Percentiles rank a stretch among this genome's conserved stretches.
Evolutionary conservation across 1,284 basidiomycete genomes (phyloP).

Genomic region (Microbotryomycetes sp.): DNA sequence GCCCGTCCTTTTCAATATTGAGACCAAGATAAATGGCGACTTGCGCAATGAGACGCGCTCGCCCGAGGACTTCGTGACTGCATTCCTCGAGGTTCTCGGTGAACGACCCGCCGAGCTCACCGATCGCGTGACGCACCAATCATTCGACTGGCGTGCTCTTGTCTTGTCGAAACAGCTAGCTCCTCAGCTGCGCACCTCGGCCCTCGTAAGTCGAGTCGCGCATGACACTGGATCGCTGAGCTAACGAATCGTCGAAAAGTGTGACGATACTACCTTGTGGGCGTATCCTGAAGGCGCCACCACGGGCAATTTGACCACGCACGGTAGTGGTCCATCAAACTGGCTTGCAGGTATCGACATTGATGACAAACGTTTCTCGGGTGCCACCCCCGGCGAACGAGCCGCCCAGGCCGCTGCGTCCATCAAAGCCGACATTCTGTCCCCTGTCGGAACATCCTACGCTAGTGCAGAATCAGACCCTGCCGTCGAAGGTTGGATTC

Average conservation of each 20-base stretch:
- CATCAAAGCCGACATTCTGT: conserved; percentile 60
- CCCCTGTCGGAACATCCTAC: conserved; percentile 50
- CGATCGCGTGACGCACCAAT: conserved; percentile 40
- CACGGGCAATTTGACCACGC: conserved; percentile 36
- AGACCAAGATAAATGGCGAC: conserved; percentile 64
- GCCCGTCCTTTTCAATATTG: conserved; percentile 64
- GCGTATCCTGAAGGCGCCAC: conserved; percentile 18
- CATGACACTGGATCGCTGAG: neutral
- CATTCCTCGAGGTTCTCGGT: conserved; percentile 31
- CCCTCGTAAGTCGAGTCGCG: conserved; percentile 31
- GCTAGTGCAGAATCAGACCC: conserved; percentile 46
- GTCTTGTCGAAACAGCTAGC: conserved; percentile 35
- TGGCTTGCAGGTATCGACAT: conserved; percentile 60
- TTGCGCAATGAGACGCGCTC: conserved; percentile 52
- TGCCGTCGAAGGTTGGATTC: conserved; percentile 46
- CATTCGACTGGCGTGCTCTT: conserved; percentile 39
- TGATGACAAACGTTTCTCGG: conserved; percentile 53
- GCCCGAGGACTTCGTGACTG: conserved; percentile 59
- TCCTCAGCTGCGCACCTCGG: conserved; percentile 37
- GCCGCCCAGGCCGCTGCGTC: conserved; percentile 60
- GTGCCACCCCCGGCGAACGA: conserved; percentile 49
- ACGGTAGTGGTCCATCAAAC: conserved; percentile 36
- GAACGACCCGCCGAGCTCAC: conserved; percentile 30
- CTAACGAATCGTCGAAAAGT: neutral
- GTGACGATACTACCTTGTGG: conserved; percentile 33